These are phyloP conservation scores for Solanum hybrid DNA, from an alignment of 305 asterid species.

Conservation along the genomic window DNA sequence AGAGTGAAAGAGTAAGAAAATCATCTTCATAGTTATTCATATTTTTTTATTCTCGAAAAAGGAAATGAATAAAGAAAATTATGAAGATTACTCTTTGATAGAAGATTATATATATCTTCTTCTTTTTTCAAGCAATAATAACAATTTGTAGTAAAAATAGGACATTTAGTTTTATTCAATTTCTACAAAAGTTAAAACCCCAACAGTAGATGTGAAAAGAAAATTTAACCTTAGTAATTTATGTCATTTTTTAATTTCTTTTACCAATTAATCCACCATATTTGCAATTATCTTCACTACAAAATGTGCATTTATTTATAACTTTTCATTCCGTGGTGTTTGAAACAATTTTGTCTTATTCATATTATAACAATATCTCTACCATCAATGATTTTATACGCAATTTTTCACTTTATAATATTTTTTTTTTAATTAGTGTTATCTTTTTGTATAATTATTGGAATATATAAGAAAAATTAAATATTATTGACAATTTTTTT, in stretches of 20 bases:
- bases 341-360: neutral
- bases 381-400: neutral
- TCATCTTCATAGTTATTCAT: neutral
- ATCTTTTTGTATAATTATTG: neutral
- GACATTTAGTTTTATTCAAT: neutral
- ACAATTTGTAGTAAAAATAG: slow-evolving; percentile 1
- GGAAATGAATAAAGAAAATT: neutral
- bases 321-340: neutral
- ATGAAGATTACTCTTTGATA: neutral
- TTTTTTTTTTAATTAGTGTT: neutral
- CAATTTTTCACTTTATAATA: neutral
- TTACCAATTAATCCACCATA: neutral
- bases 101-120: neutral
- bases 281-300: neutral
- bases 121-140: neutral
- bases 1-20: slow-evolving; percentile 14
- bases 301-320: neutral
- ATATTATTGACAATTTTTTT: neutral
- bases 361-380: neutral
- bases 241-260: neutral
- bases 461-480: neutral
- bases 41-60: neutral
- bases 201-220: neutral
- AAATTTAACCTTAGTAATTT: neutral
- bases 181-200: neutral